Evolutionary conservation across 1,139 yeast species (phyloP), one percentile per base, ranked within the genome.

Genomic region (Meyerozyma carpophila): DNA sequence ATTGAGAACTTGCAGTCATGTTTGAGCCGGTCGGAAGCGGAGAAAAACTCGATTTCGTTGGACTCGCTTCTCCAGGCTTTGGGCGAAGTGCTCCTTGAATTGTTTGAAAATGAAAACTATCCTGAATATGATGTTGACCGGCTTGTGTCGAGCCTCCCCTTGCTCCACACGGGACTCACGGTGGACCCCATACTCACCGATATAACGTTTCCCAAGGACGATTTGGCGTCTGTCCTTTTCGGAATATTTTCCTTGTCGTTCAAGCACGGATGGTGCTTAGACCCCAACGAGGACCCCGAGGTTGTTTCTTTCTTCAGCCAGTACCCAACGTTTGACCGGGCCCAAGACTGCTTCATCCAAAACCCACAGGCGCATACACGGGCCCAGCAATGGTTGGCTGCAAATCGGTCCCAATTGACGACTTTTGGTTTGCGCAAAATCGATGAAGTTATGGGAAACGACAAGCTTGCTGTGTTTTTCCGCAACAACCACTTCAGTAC

Each of bases 401-500:
- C 61, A 14, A 79, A 85, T 48, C 74, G 79, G 4, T 81, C 95
- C 0, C 96, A 90, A 57, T 65, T 89, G 53, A 87, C 96, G 0
- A 65, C 65, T 1, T 63, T 66, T 42, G 97, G 97, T 0, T 58
- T 88, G 18, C 48, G 57, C 3, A 56, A 71, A 13, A 59, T 86
- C 41, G 60, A 69, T 41, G 63, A 70, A 11, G 71, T 73, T 20
- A 63, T 81, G 29, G 48, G 46, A 2, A 45, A 52, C 5, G 68
- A 65, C 41, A 66, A 66, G 37, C 71, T 84, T 48, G 73, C 81
- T 1, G 79, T 90, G 0, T 75, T 90, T 47, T 90, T 90, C 67
- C 71, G 96, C 54, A 90, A 90, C 61, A 88, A 89, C 61, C 96
- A 89, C 61, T 90, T 87, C 62, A 77, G 79, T 47, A 85, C 96